These are phyloP conservation scores for Musa beccarii DNA, from an alignment of 176 grass and related monocot species.

Conservation along the genomic window DNA sequence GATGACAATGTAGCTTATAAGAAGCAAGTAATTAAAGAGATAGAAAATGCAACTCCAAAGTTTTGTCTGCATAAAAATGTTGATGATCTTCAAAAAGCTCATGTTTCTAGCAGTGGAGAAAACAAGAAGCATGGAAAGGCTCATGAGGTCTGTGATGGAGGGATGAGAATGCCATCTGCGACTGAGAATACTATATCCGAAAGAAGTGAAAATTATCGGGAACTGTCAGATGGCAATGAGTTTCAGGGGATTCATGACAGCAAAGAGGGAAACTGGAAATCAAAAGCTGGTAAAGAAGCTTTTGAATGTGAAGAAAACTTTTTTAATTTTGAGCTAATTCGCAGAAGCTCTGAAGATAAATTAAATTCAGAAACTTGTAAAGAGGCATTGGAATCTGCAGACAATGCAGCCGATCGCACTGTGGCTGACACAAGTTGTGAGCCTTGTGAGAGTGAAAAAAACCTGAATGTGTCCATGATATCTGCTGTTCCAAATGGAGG, in stretches of 20 bases:
- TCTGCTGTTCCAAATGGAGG: slow-evolving; percentile 18
- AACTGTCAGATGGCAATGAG: slow-evolving; percentile 14
- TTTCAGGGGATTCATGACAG: slow-evolving; percentile 24
- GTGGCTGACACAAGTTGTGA: slow-evolving; percentile 20
- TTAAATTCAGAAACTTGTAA: neutral
- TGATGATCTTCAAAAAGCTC: neutral
- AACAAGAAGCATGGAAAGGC: slow-evolving; percentile 13
- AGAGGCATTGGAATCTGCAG: neutral
- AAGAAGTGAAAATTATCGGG: slow-evolving; percentile 19
- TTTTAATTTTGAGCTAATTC: slow-evolving; percentile 1
- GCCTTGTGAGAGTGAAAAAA: slow-evolving; percentile 12
- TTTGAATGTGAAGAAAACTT: slow-evolving; percentile 13
- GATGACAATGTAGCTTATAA: slow-evolving; percentile 17
- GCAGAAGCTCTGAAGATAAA: neutral
- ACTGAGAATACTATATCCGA: slow-evolving; percentile 17
- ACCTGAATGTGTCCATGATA: slow-evolving; percentile 23
- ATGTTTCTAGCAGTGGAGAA: neutral
- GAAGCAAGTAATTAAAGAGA: slow-evolving; percentile 10
- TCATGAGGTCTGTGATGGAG: slow-evolving; percentile 16
- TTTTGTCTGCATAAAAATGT: slow-evolving; percentile 20
- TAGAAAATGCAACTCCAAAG: slow-evolving; percentile 15
- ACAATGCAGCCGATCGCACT: neutral
- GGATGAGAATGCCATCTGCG: slow-evolving; percentile 23
- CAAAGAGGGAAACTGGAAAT: slow-evolving; percentile 11
- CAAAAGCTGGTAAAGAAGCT: slow-evolving; percentile 23